A percentile compares a stretch with the other conserved stretches of the same genome.
Conservation (phyloP, 2,329 filamentous ascomycete genomes). For the Microcyclospora tardicrescens region DNA sequence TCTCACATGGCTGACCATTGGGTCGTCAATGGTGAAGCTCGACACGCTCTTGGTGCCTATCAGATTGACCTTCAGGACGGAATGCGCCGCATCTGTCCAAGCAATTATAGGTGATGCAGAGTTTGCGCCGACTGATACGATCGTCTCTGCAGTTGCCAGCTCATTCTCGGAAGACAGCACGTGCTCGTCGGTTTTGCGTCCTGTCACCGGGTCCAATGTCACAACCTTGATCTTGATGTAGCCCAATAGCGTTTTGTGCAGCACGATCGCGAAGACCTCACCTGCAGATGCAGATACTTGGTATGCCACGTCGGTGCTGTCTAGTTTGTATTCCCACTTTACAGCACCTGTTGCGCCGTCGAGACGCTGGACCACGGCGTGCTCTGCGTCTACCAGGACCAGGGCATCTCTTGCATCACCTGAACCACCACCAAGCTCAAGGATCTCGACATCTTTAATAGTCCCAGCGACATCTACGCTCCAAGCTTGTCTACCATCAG, state of each 20-base stretch:
- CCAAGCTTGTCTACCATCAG: conserved; percentile 71
- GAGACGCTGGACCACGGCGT: conserved; percentile 53
- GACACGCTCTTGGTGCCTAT: conserved; percentile 39
- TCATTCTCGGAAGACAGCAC: conserved; percentile 62
- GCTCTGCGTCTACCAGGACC: conserved; percentile 48
- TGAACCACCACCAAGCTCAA: conserved; percentile 50
- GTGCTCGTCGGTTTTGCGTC: conserved; percentile 59
- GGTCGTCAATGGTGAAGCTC: conserved; percentile 30
- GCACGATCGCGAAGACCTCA: conserved; percentile 61
- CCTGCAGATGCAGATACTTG: conserved; percentile 59
- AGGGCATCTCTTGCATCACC: conserved; percentile 53
- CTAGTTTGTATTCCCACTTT: conserved; percentile 61
- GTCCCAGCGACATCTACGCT: conserved; percentile 44
- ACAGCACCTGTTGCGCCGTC: conserved; percentile 58
- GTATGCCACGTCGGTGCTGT: conserved; percentile 56
- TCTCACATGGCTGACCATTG: conserved; percentile 37
- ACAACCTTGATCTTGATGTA: conserved; percentile 67
- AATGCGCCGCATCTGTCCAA: conserved; percentile 54
- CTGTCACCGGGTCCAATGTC: conserved; percentile 58
- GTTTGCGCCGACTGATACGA: conserved; percentile 64
- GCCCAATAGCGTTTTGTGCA: conserved; percentile 52
- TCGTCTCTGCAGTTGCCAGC: conserved; percentile 48
- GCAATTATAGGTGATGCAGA: conserved; percentile 61
- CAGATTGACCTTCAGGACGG: conserved; percentile 58
- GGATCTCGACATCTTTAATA: conserved; percentile 61